Evolutionary conservation across 805 yeast genomes (phyloP).

Genomic region (Priceomyces melissophilus): DNA sequence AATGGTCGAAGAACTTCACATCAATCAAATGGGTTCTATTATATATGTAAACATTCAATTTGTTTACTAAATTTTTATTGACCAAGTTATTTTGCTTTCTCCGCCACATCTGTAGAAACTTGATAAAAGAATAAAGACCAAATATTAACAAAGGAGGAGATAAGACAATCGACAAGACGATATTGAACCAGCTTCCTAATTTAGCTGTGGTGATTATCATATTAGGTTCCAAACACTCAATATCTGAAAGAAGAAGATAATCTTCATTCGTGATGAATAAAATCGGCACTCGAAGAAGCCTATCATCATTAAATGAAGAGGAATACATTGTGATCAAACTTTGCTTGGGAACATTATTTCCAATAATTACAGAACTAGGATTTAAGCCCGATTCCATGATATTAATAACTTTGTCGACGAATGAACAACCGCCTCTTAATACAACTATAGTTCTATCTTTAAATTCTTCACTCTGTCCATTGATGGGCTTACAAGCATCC

Average conservation of each 20-base stretch:
- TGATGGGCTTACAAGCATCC: conserved; percentile 25
- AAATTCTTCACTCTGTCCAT: conserved; percentile 11
- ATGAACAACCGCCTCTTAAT: conserved; percentile 53
- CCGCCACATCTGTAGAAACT: conserved; percentile 25
- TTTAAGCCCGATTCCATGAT: conserved; percentile 32
- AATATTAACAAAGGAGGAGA: conserved; percentile 41
- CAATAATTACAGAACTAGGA: conserved; percentile 54
- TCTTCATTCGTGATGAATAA: conserved; percentile 49
- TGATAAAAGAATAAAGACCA: conserved; percentile 28
- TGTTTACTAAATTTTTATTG: conserved; percentile 31
- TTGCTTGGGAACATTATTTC: conserved; percentile 46
- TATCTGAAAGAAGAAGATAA: conserved; percentile 21
- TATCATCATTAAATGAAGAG: conserved; percentile 39
- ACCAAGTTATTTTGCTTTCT: conserved; percentile 22
- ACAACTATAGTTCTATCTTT: conserved; percentile 25
- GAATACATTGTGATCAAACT: conserved; percentile 57
- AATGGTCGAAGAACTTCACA: conserved; percentile 21
- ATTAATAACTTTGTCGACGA: conserved; percentile 48
- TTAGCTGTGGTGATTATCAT: conserved; percentile 29
- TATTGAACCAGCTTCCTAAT: conserved; percentile 35
- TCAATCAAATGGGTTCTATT: conserved; percentile 33
- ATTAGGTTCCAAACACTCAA: conserved; percentile 5
- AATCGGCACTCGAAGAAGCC: conserved; percentile 42
- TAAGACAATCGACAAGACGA: conserved; percentile 38
- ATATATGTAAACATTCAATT: conserved; percentile 37